Conservation (phyloP, 768 basidiomycete species). For the Lentinula sp. region DNA sequence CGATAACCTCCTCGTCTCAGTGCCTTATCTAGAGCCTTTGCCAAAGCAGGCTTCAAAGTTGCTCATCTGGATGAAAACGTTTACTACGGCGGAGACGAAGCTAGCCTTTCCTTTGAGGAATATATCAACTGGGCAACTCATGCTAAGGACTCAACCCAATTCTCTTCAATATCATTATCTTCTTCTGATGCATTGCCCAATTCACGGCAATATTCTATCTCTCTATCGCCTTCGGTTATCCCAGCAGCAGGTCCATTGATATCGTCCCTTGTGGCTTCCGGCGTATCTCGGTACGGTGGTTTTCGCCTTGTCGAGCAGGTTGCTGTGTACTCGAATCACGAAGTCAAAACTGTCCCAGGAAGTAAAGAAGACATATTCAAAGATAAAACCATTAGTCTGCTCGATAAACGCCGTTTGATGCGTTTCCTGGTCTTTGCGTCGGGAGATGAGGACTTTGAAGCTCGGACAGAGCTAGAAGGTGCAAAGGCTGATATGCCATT, state of each 20-base stretch:
- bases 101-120: constrained; percentile 78
- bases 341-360: constrained; percentile 66
- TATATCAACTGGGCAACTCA: constrained; percentile 61
- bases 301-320: constrained; percentile 78
- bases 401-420: constrained; percentile 90
- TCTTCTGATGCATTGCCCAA: constrained; percentile 38
- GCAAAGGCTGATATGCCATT: constrained; percentile 55
- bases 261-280: constrained; percentile 69
- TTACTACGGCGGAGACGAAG: constrained; percentile 83
- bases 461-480: constrained; percentile 44
- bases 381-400: constrained; percentile 62
- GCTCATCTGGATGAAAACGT: constrained; percentile 82
- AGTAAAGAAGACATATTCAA: constrained; percentile 95
- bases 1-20: constrained; percentile 7
- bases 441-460: constrained; percentile 56
- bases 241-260: constrained; percentile 77
- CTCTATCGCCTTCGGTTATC: constrained; percentile 78
- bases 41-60: constrained; percentile 83
- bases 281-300: constrained; percentile 86
- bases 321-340: constrained; percentile 46
- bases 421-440: constrained; percentile 82
- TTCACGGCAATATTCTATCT: constrained; percentile 77
- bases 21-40: constrained; percentile 57
- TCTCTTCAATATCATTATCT: constrained; percentile 37
- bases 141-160: constrained; percentile 11